These are phyloP conservation scores for Nicotiana noctiflora DNA, from an alignment of 257 asterid species.

Conservation along the genomic window DNA sequence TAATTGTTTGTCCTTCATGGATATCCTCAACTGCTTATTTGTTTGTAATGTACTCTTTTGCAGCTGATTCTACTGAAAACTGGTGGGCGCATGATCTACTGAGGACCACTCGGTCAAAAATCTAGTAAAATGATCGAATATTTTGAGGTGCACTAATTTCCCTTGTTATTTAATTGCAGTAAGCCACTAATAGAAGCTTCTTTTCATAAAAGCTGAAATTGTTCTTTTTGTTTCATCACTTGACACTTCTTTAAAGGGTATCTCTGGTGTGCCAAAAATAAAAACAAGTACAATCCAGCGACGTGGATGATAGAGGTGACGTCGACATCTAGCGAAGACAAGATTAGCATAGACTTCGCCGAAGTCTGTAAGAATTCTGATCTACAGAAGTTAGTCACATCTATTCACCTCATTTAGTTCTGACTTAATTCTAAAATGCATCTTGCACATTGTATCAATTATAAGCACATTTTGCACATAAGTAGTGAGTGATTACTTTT, in stretches of 20 bases:
- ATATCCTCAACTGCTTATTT: background rate
- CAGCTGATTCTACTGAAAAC: slow-evolving; percentile 45
- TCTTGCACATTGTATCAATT: background rate
- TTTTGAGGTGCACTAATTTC: slow-evolving; percentile 43
- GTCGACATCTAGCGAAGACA: slow-evolving; percentile 51
- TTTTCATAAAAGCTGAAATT: background rate
- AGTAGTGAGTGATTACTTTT: background rate
- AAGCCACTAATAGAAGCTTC: background rate
- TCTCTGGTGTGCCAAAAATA: slow-evolving; percentile 41
- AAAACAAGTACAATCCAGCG: slow-evolving; percentile 47
- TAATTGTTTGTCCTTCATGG: background rate
- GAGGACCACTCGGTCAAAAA: slow-evolving; percentile 45
- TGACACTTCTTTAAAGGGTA: slow-evolving; percentile 16
- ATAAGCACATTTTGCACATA: background rate
- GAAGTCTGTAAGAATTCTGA: slow-evolving; percentile 40
- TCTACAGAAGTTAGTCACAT: slow-evolving; percentile 34
- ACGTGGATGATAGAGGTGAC: slow-evolving; percentile 65
- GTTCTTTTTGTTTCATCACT: background rate
- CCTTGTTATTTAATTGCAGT: background rate
- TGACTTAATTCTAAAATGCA: background rate
- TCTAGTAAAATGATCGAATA: slow-evolving; percentile 44
- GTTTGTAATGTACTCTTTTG: background rate
- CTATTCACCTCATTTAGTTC: background rate
- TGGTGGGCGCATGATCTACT: slow-evolving; percentile 51
- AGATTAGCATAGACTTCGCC: slow-evolving; percentile 48